A percentile compares a stretch with the other conserved stretches of the same genome.
Conservation (phyloP, 1,284 basidiomycete genomes). For the Serendipita sp. region DNA sequence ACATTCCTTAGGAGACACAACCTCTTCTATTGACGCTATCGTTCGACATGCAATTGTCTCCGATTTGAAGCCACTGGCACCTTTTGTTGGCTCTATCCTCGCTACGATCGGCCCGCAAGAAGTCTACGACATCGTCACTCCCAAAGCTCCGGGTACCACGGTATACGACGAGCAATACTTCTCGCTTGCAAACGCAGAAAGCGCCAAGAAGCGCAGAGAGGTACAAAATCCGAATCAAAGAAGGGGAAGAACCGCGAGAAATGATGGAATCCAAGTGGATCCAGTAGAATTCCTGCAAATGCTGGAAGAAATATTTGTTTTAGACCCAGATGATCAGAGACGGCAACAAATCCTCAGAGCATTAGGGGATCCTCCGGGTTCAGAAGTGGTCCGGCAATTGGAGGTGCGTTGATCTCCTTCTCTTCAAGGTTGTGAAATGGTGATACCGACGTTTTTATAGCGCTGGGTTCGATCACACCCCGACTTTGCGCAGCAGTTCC, state of each 20-base stretch:
- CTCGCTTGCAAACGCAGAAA: slow-evolving; percentile 37
- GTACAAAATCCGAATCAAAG: slow-evolving; percentile 27
- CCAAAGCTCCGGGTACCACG: slow-evolving; percentile 36
- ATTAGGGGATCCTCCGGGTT: background rate
- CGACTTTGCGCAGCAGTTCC: slow-evolving; percentile 38
- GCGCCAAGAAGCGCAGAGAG: slow-evolving; percentile 24
- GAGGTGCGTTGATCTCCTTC: slow-evolving; percentile 24
- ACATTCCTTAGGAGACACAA: slow-evolving; percentile 29
- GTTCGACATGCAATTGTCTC: slow-evolving; percentile 62
- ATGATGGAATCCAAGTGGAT: slow-evolving; percentile 30
- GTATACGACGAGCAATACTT: slow-evolving; percentile 64
- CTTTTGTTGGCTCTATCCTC: slow-evolving; percentile 56
- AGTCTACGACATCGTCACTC: slow-evolving; percentile 74
- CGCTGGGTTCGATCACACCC: slow-evolving; percentile 40
- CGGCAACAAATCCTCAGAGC: background rate
- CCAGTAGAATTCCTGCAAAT: slow-evolving; percentile 36
- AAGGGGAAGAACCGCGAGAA: background rate
- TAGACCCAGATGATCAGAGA: slow-evolving; percentile 1
- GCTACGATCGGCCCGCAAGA: slow-evolving; percentile 32
- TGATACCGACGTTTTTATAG: slow-evolving; percentile 18
- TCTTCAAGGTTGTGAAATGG: slow-evolving; percentile 7
- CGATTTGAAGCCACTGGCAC: slow-evolving; percentile 40
- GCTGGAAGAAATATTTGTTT: background rate
- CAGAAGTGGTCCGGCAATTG: slow-evolving; percentile 23
- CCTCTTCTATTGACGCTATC: slow-evolving; percentile 34